These are phyloP conservation scores for Penicillium glabrum DNA, from an alignment of 2,329 filamentous ascomycete genomes.

Conservation along the genomic window DNA sequence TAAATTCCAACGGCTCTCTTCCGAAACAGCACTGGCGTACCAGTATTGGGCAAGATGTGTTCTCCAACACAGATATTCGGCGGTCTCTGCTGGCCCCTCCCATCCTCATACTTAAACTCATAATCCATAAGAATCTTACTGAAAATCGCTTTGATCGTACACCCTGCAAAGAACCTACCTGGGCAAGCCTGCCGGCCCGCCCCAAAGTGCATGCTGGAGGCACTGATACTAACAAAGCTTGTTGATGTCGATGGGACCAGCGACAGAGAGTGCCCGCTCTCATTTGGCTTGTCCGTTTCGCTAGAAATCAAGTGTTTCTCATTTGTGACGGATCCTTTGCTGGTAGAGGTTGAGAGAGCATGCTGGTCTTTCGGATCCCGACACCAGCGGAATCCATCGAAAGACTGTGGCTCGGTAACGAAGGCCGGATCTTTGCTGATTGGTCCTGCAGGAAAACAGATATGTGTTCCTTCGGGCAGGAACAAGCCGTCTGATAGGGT, in stretches of 20 bases:
- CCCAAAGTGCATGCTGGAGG: slow-evolving; percentile 28
- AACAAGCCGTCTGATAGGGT: slow-evolving; percentile 25
- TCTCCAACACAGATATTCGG: slow-evolving; percentile 28
- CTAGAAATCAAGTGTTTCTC: neutral
- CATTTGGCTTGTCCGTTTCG: neutral
- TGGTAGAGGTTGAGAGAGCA: neutral
- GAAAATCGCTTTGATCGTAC: slow-evolving; percentile 26
- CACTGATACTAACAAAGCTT: slow-evolving; percentile 20
- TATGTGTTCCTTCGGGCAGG: slow-evolving; percentile 24
- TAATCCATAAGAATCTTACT: slow-evolving; percentile 31
- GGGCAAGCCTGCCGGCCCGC: slow-evolving; percentile 27
- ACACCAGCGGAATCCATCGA: slow-evolving; percentile 32
- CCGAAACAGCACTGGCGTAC: slow-evolving; percentile 21
- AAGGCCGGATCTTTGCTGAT: slow-evolving; percentile 27
- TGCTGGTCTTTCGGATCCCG: slow-evolving; percentile 13
- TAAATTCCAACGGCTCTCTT: slow-evolving; percentile 14
- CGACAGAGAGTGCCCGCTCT: neutral
- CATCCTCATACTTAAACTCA: slow-evolving; percentile 27
- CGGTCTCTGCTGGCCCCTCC: slow-evolving; percentile 15
- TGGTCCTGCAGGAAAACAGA: slow-evolving; percentile 31
- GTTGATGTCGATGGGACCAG: slow-evolving; percentile 1
- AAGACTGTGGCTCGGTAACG: slow-evolving; percentile 19
- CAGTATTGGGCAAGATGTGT: slow-evolving; percentile 28
- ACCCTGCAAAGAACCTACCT: slow-evolving; percentile 24
- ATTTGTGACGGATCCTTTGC: neutral